phyloP scores from a whole-genome alignment of 768 basidiomycete species.

The Antrodiella citrinella region DNA sequence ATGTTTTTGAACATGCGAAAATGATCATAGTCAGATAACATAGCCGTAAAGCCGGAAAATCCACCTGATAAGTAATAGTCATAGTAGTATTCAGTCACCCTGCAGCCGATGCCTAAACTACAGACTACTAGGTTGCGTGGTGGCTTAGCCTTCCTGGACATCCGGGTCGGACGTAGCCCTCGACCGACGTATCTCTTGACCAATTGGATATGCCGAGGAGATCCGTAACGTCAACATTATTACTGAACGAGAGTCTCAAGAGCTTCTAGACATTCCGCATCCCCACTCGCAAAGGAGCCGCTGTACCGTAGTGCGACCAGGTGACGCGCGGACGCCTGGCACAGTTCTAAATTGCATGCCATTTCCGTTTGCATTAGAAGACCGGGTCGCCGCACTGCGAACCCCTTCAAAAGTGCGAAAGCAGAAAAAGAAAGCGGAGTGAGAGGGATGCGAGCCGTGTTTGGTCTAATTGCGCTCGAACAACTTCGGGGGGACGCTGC shows the following conservation, averaged over 20 bases:
- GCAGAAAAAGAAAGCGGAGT: not conserved
- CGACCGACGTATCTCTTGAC: not conserved
- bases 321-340: not conserved
- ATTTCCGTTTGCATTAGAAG: not conserved
- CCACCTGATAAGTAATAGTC: not conserved
- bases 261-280: not conserved
- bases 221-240: not conserved
- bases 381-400: too few relatives aligned
- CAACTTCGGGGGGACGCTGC: too few relatives aligned
- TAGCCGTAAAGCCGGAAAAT: not conserved
- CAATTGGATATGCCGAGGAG: not conserved
- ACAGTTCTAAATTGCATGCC: not conserved
- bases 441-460: not conserved
- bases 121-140: not conserved
- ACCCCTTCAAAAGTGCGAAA: not conserved
- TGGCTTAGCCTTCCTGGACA: not conserved
- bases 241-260: not conserved
- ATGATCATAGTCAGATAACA: not conserved
- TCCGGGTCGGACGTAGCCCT: not conserved
- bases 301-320: not conserved
- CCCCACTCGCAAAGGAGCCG: not conserved
- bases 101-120: not conserved
- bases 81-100: not conserved
- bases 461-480: not conserved
- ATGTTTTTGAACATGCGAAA: not conserved